A percentile compares a stretch with the other conserved stretches of the same genome.
phyloP scores from a whole-genome alignment of 306 rosid species.

The Castanospermum australe region DNA sequence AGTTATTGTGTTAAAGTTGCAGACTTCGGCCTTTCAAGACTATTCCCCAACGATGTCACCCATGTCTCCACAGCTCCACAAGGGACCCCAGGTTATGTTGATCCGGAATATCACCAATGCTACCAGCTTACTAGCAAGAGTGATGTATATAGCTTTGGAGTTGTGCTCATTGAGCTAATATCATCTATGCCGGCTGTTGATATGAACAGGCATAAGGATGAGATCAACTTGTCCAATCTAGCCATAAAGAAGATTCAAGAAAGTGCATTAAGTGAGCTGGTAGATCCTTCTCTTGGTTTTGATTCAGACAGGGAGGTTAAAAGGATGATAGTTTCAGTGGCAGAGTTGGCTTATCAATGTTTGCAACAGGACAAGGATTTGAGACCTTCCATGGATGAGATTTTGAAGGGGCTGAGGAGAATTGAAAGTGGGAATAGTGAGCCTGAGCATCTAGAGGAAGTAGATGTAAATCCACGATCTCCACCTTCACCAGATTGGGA shows the following conservation, averaged over 20 bases:
- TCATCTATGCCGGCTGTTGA: conserved; percentile 70
- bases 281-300: conserved; percentile 59
- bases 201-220: conserved; percentile 46
- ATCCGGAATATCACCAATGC: conserved; percentile 67
- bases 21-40: conserved; percentile 70
- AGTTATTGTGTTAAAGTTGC: conserved; percentile 62
- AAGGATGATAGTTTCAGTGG: conserved; percentile 62
- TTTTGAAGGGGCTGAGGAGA: conserved; percentile 43
- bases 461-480: not conserved
- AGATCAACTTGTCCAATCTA: conserved; percentile 60
- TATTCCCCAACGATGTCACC: conserved; percentile 53
- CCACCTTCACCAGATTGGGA: conserved; percentile 45
- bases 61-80: conserved; percentile 79
- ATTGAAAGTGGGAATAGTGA: conserved; percentile 40
- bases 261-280: conserved; percentile 48
- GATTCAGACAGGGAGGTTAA: conserved; percentile 45
- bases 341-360: conserved; percentile 74
- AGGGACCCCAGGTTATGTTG: conserved; percentile 75
- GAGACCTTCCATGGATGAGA: conserved; percentile 80
- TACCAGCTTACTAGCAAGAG: conserved; percentile 71
- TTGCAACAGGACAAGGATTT: conserved; percentile 60
- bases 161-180: conserved; percentile 59
- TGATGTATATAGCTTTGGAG: conserved; percentile 75
- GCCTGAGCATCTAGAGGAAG: conserved; percentile 13
- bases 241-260: conserved; percentile 58